Evolutionary conservation across 2,329 filamentous ascomycete species (phyloP).

Genomic region (Aspergillus hiratsukae): DNA sequence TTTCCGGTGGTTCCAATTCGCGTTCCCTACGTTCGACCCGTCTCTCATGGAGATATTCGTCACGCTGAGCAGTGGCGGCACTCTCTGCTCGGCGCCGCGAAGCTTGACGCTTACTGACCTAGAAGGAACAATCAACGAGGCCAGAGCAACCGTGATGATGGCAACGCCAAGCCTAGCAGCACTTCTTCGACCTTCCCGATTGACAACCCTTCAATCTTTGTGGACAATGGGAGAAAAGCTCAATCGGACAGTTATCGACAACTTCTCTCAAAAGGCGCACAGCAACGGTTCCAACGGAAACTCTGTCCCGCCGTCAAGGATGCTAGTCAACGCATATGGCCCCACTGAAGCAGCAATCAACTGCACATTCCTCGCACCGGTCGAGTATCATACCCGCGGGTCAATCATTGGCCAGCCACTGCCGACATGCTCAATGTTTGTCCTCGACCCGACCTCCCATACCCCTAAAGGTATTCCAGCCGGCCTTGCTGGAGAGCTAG

Average conservation of each 20-base stretch:
- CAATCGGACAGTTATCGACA: slow-evolving; percentile 29
- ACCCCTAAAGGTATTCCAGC: slow-evolving; percentile 34
- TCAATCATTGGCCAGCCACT: slow-evolving; percentile 36
- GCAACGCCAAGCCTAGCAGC: slow-evolving; percentile 37
- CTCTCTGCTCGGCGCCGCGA: slow-evolving; percentile 32
- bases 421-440: slow-evolving; percentile 31
- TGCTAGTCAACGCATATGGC: slow-evolving; percentile 32
- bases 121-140: slow-evolving; percentile 23
- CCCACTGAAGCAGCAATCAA: slow-evolving; percentile 31
- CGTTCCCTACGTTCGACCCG: slow-evolving; percentile 32
- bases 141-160: slow-evolving; percentile 35
- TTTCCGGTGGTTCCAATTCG: slow-evolving; percentile 37
- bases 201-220: slow-evolving; percentile 24
- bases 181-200: slow-evolving; percentile 24
- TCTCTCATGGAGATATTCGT: slow-evolving; percentile 30
- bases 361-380: slow-evolving; percentile 21
- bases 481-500: slow-evolving; percentile 44
- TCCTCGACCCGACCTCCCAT: slow-evolving; percentile 21
- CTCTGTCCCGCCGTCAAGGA: slow-evolving; percentile 3
- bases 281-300: background rate
- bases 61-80: slow-evolving; percentile 27
- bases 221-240: slow-evolving; percentile 35
- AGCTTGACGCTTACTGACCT: slow-evolving; percentile 26
- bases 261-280: slow-evolving; percentile 19
- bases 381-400: slow-evolving; percentile 20